phyloP scores from a whole-genome alignment of 768 basidiomycete species.

The Lactifluus hygrophoroides region DNA sequence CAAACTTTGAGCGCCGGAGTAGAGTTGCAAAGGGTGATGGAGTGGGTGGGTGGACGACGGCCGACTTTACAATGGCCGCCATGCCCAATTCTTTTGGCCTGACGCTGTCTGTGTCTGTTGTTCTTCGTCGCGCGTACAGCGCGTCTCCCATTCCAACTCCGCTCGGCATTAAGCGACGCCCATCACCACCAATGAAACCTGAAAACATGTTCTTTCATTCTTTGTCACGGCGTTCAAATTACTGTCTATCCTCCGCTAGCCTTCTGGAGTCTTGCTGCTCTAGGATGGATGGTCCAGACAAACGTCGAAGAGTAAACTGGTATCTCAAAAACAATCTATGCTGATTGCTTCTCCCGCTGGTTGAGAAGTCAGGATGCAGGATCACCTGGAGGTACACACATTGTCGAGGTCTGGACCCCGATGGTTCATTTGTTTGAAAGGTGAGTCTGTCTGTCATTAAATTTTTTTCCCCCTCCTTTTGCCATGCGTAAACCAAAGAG shows the following conservation, averaged over 20 bases:
- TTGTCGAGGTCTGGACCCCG: conserved; percentile 24
- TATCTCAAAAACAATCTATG: conserved; percentile 89
- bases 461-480: conserved; percentile 12
- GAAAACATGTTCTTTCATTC: conserved; percentile 9
- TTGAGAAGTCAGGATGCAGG: conserved; percentile 86
- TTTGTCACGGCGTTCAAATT: conserved; percentile 71
- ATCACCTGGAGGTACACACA: conserved; percentile 85
- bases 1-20: conserved; percentile 75
- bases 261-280: conserved; percentile 28
- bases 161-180: conserved; percentile 5
- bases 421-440: conserved; percentile 11
- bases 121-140: background rate
- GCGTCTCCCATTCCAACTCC: background rate
- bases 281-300: conserved; percentile 82
- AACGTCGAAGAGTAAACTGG: conserved; percentile 64
- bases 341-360: conserved; percentile 85
- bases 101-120: background rate
- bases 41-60: conserved; percentile 26
- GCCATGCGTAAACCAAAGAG: conserved; percentile 42
- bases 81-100: too few species aligned
- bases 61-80: conserved; percentile 8
- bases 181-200: background rate
- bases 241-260: conserved; percentile 53
- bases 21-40: conserved; percentile 69
- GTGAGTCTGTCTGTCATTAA: conserved; percentile 26